Base-by-base conservation (phyloP, 352 stramenopile genomes). In the Phytophthora melonis region DNA sequence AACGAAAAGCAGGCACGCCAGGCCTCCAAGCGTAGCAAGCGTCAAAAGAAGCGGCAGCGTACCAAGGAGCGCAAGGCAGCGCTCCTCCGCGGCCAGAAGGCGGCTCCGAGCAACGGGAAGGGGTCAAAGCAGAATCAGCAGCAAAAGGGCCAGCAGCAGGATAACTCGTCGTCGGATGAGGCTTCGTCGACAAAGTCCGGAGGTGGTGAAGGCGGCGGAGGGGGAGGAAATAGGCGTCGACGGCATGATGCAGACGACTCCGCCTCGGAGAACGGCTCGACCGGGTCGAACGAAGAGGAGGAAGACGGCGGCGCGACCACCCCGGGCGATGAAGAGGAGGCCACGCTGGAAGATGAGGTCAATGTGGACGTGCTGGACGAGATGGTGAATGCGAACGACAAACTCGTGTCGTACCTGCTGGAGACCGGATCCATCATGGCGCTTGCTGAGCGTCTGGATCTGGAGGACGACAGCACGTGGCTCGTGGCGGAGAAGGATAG, bases 1-100 rank as follows among this genome's bases (percentile, higher is more conserved):
- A 92, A 79, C 57, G 90, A 96, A 68, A 97, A 97, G 75, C 91
- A 98, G 76, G 90, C 90, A 30, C 93, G 94, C 63, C 88, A 97
- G 56, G 89, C 89, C 39, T 93, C 86, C 5, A 96, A 96, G 78
- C 86, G 89, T 55, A 93, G 82, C 76, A 94, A 94, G 74, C 87
- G 89, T 14, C 87, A 93, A 74, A 94, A 94, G 79, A 96, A 96
- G 58, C 87, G 89, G 1, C 81, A 91, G 73, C 89, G 89, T 55
- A 95, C 88, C 10, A 94, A 93, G 61, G 87, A 95, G 70, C 86
- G 87, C 50, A 95, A 95, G 68, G 88, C 88, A 13, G 88, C 88
- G 13, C 72, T 93, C 39, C 52, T 75, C 34, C 78, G 81, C 39
- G 72, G 77, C 19, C 78, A 91, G 71, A 81, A 81, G 52, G 41